A percentile compares a stretch with the other conserved stretches of the same genome.
Evolutionary conservation across 306 rosid genomes (phyloP).

Genomic region (Quercus aquifolioides): DNA sequence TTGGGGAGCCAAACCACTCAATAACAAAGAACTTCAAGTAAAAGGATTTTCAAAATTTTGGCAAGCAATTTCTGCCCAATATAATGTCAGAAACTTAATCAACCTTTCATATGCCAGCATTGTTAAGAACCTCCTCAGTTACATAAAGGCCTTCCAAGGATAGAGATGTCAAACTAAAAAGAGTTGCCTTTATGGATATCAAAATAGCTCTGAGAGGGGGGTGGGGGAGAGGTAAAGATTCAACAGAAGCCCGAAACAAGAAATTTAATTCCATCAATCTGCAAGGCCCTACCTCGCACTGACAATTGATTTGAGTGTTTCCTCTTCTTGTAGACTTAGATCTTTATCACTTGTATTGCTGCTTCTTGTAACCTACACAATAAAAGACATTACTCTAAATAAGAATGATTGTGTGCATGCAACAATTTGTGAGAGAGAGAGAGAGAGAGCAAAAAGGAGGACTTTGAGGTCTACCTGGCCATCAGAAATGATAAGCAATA

Average conservation of each 20-base stretch:
- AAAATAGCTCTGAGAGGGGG: background rate
- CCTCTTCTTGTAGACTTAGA: conserved; percentile 78
- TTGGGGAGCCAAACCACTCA: no score
- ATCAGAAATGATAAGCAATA: conserved; percentile 74
- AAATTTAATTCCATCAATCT: background rate
- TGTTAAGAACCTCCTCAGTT: background rate
- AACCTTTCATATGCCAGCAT: background rate
- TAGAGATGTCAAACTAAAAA: background rate
- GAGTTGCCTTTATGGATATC: background rate
- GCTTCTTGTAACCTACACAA: conserved; percentile 65
- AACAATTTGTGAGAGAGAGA: background rate
- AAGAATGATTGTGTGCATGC: background rate
- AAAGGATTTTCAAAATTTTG: background rate
- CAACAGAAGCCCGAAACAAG: background rate
- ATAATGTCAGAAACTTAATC: background rate
- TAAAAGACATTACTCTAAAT: conserved; percentile 7
- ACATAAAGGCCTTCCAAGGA: background rate
- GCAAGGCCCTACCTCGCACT: conserved; percentile 59
- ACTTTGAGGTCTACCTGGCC: conserved; percentile 58
- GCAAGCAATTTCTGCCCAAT: background rate
- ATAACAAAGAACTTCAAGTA: background rate
- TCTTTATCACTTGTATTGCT: conserved; percentile 34
- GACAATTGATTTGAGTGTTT: conserved; percentile 63
- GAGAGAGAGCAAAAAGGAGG: background rate
- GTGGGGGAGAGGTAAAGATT: background rate